These are phyloP conservation scores for Hemileia vastatrix DNA, from an alignment of 1,284 basidiomycete genomes.

Conservation along the genomic window DNA sequence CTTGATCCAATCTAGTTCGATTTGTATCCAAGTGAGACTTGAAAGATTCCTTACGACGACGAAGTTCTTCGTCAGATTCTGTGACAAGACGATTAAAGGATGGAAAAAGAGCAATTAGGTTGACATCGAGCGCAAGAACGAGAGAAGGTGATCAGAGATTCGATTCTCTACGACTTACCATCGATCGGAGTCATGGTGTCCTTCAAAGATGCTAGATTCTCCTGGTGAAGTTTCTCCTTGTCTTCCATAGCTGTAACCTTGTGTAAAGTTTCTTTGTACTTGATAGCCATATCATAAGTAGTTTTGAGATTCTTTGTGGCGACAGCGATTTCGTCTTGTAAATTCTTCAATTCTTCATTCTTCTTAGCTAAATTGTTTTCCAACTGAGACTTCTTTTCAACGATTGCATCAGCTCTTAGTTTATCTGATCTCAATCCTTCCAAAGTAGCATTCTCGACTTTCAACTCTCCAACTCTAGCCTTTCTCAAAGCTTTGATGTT, in stretches of 20 bases:
- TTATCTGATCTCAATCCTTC: slow-evolving; percentile 74
- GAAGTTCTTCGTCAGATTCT: slow-evolving; percentile 34
- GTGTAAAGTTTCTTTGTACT: slow-evolving; percentile 72
- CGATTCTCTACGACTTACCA: slow-evolving; percentile 48
- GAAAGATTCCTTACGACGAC: slow-evolving; percentile 34
- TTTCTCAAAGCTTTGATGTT: slow-evolving; percentile 81
- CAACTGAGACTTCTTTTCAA: slow-evolving; percentile 58
- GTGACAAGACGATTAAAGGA: not conserved
- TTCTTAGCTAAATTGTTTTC: slow-evolving; percentile 58
- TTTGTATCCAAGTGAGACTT: slow-evolving; percentile 29
- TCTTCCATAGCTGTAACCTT: slow-evolving; percentile 60
- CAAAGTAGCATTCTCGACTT: slow-evolving; percentile 81
- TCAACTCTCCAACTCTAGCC: slow-evolving; percentile 77
- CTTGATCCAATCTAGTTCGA: slow-evolving; percentile 22
- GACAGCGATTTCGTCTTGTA: slow-evolving; percentile 57
- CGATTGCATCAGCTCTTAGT: slow-evolving; percentile 67
- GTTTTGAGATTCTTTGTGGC: slow-evolving; percentile 64
- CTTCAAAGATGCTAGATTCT: slow-evolving; percentile 56
- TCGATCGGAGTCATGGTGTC: slow-evolving; percentile 55
- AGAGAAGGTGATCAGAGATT: not conserved
- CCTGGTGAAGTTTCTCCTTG: slow-evolving; percentile 56
- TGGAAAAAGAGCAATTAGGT: too few relatives aligned
- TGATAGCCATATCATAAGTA: slow-evolving; percentile 70
- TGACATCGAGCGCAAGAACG: not conserved
- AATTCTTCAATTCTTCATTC: slow-evolving; percentile 62